Conservation (phyloP, 805 yeast genomes). For the Cyberlindnera euphorbiae region DNA sequence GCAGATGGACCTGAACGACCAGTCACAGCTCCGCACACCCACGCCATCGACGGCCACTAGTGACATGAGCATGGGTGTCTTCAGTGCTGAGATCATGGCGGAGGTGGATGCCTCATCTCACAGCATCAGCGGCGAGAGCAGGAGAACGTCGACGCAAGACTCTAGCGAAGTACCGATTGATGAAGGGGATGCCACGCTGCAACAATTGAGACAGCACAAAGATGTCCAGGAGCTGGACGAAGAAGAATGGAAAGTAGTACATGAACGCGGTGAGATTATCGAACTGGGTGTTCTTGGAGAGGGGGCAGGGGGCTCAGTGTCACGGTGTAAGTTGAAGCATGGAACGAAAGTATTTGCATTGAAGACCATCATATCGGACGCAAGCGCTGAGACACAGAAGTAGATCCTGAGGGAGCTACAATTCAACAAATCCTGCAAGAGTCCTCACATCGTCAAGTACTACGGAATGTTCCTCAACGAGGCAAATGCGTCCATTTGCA, state of each 20-base stretch:
- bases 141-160: no score
- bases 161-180: no score
- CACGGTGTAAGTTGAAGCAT: conserved; percentile 61
- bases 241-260: conserved; percentile 66
- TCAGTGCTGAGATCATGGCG: conserved; percentile 29
- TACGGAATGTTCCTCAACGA: conserved; percentile 88
- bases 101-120: conserved; percentile 23
- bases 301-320: conserved; percentile 91
- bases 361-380: conserved; percentile 46
- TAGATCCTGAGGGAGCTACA: conserved; percentile 90
- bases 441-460: conserved; percentile 83
- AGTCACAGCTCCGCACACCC: no score
- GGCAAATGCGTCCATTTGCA: conserved; percentile 74
- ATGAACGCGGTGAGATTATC: conserved; percentile 54
- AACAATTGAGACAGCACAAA: neutral
- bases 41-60: conserved; percentile 30
- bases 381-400: conserved; percentile 78
- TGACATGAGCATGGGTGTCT: conserved; percentile 23
- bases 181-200: no score
- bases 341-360: conserved; percentile 76
- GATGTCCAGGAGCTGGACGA: conserved; percentile 47
- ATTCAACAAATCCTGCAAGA: conserved; percentile 76
- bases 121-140: no score
- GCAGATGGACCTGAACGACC: conserved; percentile 18
- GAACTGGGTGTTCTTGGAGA: conserved; percentile 80